Conservation (phyloP, 225 moss, liverwort and hornwort species). For the Anthoceros angustus region DNA sequence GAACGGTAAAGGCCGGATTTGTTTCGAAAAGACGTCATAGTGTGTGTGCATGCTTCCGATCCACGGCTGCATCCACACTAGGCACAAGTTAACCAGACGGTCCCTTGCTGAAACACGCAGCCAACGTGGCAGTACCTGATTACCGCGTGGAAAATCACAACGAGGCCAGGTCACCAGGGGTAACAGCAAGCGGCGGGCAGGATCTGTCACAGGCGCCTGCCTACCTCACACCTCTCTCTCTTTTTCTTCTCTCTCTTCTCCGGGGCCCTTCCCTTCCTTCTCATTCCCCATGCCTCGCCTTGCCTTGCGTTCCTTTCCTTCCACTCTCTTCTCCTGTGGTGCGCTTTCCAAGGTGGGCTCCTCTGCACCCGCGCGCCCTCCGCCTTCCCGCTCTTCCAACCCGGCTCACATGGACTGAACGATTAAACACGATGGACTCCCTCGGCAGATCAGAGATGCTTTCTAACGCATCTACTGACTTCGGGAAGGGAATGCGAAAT, state of each 20-base stretch:
- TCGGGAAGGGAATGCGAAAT: background rate
- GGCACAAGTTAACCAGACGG: no score
- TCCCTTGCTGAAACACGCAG: no score
- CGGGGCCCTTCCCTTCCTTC: background rate
- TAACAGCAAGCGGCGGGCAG: background rate
- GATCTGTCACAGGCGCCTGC: conserved; percentile 2
- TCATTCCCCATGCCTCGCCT: background rate
- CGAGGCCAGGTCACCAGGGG: background rate
- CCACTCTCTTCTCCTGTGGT: background rate
- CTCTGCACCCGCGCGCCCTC: background rate
- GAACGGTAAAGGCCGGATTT: no score
- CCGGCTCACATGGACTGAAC: background rate
- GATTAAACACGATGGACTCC: background rate
- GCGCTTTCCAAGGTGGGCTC: background rate
- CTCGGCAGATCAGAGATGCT: background rate
- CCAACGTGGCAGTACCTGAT: background rate
- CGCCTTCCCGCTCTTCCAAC: background rate
- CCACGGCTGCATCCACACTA: no score
- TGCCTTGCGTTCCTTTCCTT: background rate
- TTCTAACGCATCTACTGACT: background rate
- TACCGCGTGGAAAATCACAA: background rate
- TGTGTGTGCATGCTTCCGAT: no score
- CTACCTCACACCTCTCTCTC: conserved; percentile 4
- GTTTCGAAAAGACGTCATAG: no score
- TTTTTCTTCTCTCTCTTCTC: background rate